Conservation (phyloP, 768 basidiomycete species). For the Lactifluus echinatus region DNA sequence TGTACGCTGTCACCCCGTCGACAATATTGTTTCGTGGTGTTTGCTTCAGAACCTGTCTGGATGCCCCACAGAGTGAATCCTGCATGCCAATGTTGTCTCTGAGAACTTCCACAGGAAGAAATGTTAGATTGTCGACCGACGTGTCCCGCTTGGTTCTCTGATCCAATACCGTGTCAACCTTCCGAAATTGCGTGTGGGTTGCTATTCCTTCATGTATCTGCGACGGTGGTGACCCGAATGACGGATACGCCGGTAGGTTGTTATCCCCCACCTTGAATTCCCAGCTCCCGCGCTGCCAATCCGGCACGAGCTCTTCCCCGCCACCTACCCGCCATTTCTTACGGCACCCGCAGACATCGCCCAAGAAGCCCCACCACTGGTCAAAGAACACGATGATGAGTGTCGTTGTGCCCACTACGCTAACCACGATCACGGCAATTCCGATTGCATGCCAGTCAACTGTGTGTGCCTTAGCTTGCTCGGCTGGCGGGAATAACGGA, state of each 20-base stretch:
- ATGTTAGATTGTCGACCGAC: neutral
- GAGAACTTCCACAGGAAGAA: neutral
- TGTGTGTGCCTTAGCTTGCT: slow-evolving; percentile 9
- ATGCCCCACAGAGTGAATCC: neutral
- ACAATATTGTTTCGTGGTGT: neutral
- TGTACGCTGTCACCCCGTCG: neutral
- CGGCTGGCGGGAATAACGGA: neutral
- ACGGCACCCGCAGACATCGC: slow-evolving; percentile 38
- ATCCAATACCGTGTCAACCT: neutral
- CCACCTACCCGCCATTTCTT: slow-evolving; percentile 24
- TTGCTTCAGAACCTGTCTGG: neutral
- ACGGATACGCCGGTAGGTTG: slow-evolving; percentile 26
- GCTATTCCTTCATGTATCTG: slow-evolving; percentile 4
- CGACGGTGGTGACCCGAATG: slow-evolving; percentile 22
- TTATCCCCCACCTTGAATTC: slow-evolving; percentile 30
- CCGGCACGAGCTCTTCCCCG: slow-evolving; percentile 51
- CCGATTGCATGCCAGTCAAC: slow-evolving; percentile 63
- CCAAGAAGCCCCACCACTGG: slow-evolving; percentile 55
- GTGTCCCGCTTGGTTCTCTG: neutral
- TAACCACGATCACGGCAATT: slow-evolving; percentile 55
- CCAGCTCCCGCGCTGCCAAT: slow-evolving; percentile 57
- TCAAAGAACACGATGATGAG: slow-evolving; percentile 62
- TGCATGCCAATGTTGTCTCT: neutral
- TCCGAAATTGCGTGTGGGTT: neutral
- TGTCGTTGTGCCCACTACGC: slow-evolving; percentile 45